A percentile compares a stretch with the other conserved stretches of the same genome.
Conservation (phyloP, 345 rosid genomes). For the Combretum micranthum region DNA sequence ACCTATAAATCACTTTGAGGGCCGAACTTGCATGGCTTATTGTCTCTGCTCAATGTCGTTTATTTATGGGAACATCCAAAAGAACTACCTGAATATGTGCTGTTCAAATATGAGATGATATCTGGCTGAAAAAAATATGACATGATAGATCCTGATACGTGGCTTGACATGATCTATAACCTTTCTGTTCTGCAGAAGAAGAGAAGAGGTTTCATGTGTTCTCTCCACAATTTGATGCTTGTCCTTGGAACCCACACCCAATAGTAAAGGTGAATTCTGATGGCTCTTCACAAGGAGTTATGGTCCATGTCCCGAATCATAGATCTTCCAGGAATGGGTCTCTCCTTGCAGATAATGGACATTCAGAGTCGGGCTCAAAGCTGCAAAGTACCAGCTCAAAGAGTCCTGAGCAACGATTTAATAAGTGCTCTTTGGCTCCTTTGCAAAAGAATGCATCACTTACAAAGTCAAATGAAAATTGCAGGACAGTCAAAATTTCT, state of each 20-base stretch:
- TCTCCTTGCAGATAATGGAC: conserved; percentile 12
- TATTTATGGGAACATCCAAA: no score
- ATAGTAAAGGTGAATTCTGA: background rate
- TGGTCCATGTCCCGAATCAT: background rate
- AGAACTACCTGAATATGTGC: no score
- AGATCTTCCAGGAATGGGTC: conserved; percentile 18
- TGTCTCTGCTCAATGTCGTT: no score
- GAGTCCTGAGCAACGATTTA: background rate
- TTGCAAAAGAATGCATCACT: conserved; percentile 11
- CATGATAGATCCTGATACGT: no score
- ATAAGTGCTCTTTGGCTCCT: conserved; percentile 2
- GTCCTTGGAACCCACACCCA: conserved; percentile 9
- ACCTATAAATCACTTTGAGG: no score
- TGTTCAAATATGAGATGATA: no score
- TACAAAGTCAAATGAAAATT: conserved; percentile 8
- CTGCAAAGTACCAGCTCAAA: background rate
- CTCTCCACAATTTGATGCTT: conserved; percentile 54
- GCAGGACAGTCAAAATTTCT: conserved; percentile 28
- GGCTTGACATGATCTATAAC: no score
- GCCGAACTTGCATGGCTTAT: no score
- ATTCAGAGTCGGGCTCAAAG: conserved; percentile 4
- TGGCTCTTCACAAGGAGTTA: background rate
- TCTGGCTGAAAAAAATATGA: no score
- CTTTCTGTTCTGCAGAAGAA: conserved; percentile 42
- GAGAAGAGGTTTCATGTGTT: conserved; percentile 25